Evolutionary conservation across 2,329 filamentous ascomycete genomes (phyloP).

Genomic region (Chaetomium sp.): DNA sequence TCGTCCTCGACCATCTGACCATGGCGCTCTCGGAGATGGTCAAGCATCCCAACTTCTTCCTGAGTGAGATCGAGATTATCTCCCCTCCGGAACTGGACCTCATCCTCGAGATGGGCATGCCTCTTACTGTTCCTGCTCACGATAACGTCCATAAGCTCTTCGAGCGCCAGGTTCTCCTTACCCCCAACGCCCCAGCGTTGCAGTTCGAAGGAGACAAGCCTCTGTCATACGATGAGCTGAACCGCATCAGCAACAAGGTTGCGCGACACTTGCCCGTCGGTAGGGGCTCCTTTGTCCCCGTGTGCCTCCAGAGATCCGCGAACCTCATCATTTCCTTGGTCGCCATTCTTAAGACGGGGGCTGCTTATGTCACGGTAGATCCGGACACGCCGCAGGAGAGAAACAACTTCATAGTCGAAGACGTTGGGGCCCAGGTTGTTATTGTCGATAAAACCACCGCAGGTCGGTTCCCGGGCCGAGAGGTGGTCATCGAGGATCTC

Average conservation of each 20-base stretch:
- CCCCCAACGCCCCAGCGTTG: neutral
- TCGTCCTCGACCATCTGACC: neutral
- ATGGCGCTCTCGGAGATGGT: neutral
- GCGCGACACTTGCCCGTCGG: neutral
- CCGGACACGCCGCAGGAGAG: slow-evolving; percentile 2
- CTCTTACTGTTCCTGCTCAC: neutral
- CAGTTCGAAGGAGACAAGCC: neutral
- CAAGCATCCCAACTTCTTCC: neutral
- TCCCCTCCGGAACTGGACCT: neutral
- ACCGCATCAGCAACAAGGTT: neutral
- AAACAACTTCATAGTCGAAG: neutral
- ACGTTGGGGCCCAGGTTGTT: neutral
- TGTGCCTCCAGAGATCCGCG: neutral
- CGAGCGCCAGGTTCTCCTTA: neutral
- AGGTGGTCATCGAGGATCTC: slow-evolving; percentile 1
- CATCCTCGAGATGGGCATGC: neutral
- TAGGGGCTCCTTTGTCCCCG: neutral
- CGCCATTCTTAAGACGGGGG: slow-evolving; percentile 4
- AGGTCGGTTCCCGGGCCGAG: neutral
- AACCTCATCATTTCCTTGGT: neutral
- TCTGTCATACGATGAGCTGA: slow-evolving; percentile 1
- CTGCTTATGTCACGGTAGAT: neutral
- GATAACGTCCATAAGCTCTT: neutral
- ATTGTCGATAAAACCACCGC: neutral
- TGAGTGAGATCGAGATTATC: neutral